phyloP scores from a whole-genome alignment of 1,284 basidiomycete genomes.

The Sphagnurus paluster region DNA sequence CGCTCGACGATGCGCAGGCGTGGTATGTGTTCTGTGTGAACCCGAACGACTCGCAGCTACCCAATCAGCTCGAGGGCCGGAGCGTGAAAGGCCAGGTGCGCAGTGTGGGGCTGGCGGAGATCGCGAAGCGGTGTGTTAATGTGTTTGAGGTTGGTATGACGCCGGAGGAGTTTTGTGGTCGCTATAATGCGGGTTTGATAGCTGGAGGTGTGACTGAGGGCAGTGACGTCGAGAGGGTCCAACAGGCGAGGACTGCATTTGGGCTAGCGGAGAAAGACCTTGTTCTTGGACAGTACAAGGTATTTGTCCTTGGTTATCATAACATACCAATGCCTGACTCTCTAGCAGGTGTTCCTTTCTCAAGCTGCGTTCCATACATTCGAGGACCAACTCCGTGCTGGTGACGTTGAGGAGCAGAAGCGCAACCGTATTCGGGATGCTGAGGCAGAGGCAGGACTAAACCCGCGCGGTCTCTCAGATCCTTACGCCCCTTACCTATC shows the following conservation, averaged over 20 bases:
- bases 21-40: conserved; percentile 95
- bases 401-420: conserved; percentile 84
- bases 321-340: conserved; percentile 5
- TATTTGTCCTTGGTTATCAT: conserved; percentile 23
- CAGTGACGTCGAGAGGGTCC: conserved; percentile 49
- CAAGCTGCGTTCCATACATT: conserved; percentile 87
- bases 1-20: conserved; percentile 85
- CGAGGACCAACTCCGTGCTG: conserved; percentile 83
- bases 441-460: conserved; percentile 74
- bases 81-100: conserved; percentile 92
- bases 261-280: conserved; percentile 74
- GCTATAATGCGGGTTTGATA: conserved; percentile 69
- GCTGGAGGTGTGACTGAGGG: conserved; percentile 52
- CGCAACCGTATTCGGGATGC: conserved; percentile 73
- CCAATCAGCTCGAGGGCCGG: conserved; percentile 91
- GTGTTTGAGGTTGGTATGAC: conserved; percentile 87
- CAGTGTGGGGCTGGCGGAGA: conserved; percentile 78
- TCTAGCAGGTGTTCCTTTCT: conserved; percentile 87
- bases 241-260: conserved; percentile 63
- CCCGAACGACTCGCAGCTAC: conserved; percentile 93
- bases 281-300: conserved; percentile 81
- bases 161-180: conserved; percentile 83
- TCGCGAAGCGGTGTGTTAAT: conserved; percentile 67
- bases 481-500: conserved; percentile 75
- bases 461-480: conserved; percentile 67